phyloP scores from a whole-genome alignment of 495 filamentous ascomycete species.

The Clohesyomyces aquaticus region DNA sequence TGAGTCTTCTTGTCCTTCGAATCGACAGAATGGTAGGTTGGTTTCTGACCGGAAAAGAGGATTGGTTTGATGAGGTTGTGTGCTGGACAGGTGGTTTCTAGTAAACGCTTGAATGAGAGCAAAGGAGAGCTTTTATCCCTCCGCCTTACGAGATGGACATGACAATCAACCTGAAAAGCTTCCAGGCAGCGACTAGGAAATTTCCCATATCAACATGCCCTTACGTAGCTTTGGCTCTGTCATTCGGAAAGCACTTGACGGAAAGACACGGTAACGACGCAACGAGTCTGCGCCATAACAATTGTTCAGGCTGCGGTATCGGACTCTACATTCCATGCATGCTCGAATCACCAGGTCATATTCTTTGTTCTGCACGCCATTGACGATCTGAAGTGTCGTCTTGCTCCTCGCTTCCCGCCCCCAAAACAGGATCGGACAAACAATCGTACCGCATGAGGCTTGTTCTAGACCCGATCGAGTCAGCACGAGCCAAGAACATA shows the following conservation, averaged over 20 bases:
- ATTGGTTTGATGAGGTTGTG: neutral
- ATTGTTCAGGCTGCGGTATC: too few relatives aligned
- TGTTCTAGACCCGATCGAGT: neutral
- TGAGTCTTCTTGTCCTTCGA: neutral
- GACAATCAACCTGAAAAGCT: neutral
- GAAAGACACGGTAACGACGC: too few relatives aligned
- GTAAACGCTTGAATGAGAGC: neutral
- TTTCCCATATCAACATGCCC: neutral
- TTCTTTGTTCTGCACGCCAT: too few relatives aligned
- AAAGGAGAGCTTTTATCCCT: conserved; percentile 1
- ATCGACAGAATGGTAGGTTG: neutral
- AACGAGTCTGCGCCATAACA: too few relatives aligned
- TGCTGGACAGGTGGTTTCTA: neutral
- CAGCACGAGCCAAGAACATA: conserved; percentile 17
- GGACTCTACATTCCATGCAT: too few relatives aligned
- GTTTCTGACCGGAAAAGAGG: neutral
- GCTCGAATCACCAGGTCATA: too few relatives aligned
- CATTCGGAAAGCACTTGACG: too few relatives aligned
- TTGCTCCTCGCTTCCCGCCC: neutral
- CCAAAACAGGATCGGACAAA: neutral
- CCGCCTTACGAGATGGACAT: neutral
- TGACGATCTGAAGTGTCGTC: neutral
- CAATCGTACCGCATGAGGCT: too few relatives aligned
- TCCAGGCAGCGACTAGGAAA: neutral
- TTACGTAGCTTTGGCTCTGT: neutral